Evolutionary conservation across 208 protist species (phyloP).

Genomic region (Giardia duodenalis): DNA sequence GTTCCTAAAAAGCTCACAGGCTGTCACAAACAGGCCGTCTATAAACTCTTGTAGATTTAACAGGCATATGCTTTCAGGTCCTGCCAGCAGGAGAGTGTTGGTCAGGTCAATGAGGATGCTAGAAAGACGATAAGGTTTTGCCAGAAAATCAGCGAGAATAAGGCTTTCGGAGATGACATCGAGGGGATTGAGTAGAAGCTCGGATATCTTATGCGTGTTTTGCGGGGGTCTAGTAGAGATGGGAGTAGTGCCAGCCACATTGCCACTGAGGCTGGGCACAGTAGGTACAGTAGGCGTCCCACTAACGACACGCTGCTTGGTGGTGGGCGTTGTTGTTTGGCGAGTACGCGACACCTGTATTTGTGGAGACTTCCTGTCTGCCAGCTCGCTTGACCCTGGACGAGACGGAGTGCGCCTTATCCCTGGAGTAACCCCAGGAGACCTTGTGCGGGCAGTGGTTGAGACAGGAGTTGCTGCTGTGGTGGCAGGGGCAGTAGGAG

Average conservation of each 20-base stretch:
- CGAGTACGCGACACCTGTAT: not conserved
- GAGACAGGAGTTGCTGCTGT: not conserved
- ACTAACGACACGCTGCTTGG: not conserved
- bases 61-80: not conserved
- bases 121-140: not conserved
- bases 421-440: not conserved
- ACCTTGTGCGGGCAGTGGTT: not conserved
- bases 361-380: not conserved
- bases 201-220: not conserved
- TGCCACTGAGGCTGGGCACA: not conserved
- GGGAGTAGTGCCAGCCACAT: not conserved
- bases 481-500: not conserved
- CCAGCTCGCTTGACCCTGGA: too few species aligned
- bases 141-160: not conserved
- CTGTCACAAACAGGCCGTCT: not conserved
- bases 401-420: not conserved
- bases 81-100: not conserved
- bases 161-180: not conserved
- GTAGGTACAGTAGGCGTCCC: not conserved
- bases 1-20: not conserved
- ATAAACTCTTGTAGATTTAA: not conserved
- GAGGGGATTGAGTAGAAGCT: not conserved
- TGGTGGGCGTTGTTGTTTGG: not conserved
- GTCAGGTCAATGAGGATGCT: not conserved
- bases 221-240: not conserved